Evolutionary conservation across 2,329 filamentous ascomycete genomes (phyloP), one percentile per base, ranked within the genome.

Genomic region (Macroventuria anomochaeta): DNA sequence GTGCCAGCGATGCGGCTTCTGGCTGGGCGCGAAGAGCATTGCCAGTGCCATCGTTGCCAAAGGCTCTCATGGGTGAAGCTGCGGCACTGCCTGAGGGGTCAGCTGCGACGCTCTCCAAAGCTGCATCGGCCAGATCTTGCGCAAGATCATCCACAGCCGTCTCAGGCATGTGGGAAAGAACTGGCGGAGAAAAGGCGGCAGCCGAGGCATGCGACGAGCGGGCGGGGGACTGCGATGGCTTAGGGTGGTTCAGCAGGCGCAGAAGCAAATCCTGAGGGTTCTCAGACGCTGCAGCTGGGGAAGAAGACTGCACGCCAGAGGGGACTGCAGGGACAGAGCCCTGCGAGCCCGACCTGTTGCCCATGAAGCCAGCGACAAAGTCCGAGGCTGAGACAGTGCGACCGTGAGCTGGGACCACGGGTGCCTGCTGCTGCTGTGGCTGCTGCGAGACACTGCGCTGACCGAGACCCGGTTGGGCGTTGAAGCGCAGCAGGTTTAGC

Each of bases 221-320:
- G 33, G 54, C 60, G 47, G 71, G 69, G 26, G 63, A 64, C 65
- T 65, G 73, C 48, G 73, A 57, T 3, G 74, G 74, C 62, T 77
- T 92, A 46, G 89, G 87, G 41, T 89, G 87, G 68, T 92, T 95
- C 59, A 99, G 83, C 53, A 97, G 81, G 65, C 91, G 89, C 58
- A 97, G 85, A 40, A 99, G 81, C 69, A 95, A 90, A 59, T 93
- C 88, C 74, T 96, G 90, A 4, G 92, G 90, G 72, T 91, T 88
- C 39, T 85, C 82, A 39, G 72, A 59, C 31, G 73, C 60, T 15
- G 63, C 62, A 12, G 69, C 61, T 31, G 68, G 57, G n/a, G 65
- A 54, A 52, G 72, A 63, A 17, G 67, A 62, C 44, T 65, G 69
- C 39, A 64, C 64, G 21, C 33, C 26, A 21, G 62, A 54, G 26